These are phyloP conservation scores for Emericellopsis terricola DNA, from an alignment of 495 filamentous ascomycete genomes.

Conservation along the genomic window DNA sequence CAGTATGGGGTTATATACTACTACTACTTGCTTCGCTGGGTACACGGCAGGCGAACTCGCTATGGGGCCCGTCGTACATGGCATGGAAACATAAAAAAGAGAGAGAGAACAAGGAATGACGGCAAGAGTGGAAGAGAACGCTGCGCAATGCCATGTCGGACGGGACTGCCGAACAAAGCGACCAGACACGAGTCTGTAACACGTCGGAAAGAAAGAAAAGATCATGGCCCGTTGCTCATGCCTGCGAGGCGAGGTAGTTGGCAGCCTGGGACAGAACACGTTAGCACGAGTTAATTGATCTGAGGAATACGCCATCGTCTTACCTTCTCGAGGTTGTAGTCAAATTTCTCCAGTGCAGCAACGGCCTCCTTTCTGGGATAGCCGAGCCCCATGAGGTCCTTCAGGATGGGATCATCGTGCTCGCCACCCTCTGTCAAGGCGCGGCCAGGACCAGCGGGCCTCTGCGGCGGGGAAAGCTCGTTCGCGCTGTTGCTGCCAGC, in stretches of 20 bases:
- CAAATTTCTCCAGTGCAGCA: slow-evolving; percentile 75
- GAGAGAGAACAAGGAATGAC: too few relatives aligned
- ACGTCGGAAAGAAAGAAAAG: too few relatives aligned
- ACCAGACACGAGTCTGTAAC: too few relatives aligned
- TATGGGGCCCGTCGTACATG: too few relatives aligned
- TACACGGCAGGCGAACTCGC: too few relatives aligned
- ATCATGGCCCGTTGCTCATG: too few relatives aligned
- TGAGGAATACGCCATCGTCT: not conserved
- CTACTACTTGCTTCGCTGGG: too few relatives aligned
- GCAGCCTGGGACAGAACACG: slow-evolving; percentile 17
- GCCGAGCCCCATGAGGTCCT: slow-evolving; percentile 81
- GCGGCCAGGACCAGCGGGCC: slow-evolving; percentile 30
- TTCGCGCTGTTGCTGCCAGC: slow-evolving; percentile 10
- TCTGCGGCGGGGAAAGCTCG: slow-evolving; percentile 17
- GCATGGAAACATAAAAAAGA: too few relatives aligned
- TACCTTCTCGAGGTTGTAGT: slow-evolving; percentile 92
- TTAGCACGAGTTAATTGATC: slow-evolving; percentile 2
- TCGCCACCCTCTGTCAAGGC: slow-evolving; percentile 57
- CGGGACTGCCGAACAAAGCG: too few relatives aligned
- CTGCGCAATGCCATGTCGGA: too few relatives aligned
- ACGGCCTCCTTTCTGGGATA: slow-evolving; percentile 68
- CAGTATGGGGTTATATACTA: too few relatives aligned
- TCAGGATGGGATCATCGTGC: slow-evolving; percentile 81
- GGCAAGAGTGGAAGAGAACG: too few relatives aligned
- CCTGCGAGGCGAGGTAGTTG: slow-evolving; percentile 28